phyloP scores from a whole-genome alignment of 75 land plant species.

The Pinus taeda region DNA sequence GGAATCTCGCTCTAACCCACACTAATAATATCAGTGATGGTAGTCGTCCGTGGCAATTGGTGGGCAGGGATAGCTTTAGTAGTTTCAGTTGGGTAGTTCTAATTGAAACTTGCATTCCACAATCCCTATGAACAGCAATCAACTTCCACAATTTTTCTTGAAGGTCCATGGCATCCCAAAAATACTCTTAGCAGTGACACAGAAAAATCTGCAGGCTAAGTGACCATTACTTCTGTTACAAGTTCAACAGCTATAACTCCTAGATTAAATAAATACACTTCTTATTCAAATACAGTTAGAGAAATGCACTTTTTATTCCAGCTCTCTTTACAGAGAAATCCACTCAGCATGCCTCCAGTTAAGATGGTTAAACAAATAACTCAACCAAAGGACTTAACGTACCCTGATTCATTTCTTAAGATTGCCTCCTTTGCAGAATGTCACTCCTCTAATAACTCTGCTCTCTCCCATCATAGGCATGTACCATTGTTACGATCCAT shows the following conservation, averaged over 20 bases:
- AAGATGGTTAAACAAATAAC: not conserved
- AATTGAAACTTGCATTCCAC: not conserved
- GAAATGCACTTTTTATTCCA: not conserved
- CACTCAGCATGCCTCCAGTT: not conserved
- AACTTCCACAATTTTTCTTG: not conserved
- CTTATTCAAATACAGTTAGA: not conserved
- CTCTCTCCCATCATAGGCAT: not conserved
- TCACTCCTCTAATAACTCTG: not conserved
- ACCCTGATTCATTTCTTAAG: too few species aligned
- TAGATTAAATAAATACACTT: not conserved
- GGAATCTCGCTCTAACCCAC: not conserved
- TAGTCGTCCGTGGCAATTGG: too few species aligned
- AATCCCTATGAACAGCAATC: not conserved
- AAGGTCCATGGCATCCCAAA: not conserved
- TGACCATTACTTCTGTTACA: not conserved
- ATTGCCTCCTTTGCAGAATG: not conserved
- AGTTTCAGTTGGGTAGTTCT: not conserved
- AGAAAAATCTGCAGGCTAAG: not conserved
- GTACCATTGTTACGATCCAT: not conserved
- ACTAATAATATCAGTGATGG: too few species aligned
- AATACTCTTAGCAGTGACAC: not conserved
- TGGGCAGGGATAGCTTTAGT: not conserved
- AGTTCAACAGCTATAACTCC: not conserved
- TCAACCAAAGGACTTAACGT: not conserved
- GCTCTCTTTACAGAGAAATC: not conserved